Evolutionary conservation across 768 basidiomycete genomes (phyloP).

Genomic region (Mrakia frigida): DNA sequence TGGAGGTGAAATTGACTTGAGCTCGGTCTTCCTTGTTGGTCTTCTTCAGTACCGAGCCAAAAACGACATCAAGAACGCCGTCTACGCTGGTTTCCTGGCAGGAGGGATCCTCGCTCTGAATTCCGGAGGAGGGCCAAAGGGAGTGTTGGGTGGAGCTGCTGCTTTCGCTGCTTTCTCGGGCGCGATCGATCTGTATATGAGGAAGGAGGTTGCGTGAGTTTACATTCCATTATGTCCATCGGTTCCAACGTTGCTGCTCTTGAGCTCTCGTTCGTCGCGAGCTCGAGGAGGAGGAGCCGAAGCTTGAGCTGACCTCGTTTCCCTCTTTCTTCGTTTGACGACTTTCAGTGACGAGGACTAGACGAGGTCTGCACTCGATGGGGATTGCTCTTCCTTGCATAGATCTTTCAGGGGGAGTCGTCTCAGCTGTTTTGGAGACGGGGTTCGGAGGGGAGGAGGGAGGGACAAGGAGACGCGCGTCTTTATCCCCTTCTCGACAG

Average conservation of each 20-base stretch:
- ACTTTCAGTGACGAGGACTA: constrained; percentile 18
- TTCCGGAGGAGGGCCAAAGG: constrained; percentile 65
- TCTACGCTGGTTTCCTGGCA: constrained; percentile 77
- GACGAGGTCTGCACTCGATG: too few species aligned
- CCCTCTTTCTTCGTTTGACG: background rate
- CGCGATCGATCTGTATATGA: constrained; percentile 63
- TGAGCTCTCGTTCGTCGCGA: background rate
- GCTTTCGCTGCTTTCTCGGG: constrained; percentile 92
- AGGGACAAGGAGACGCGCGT: background rate
- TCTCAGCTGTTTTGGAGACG: too few species aligned
- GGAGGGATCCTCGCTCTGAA: constrained; percentile 83
- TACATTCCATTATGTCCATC: background rate
- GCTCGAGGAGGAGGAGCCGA: background rate
- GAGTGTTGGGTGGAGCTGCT: constrained; percentile 76
- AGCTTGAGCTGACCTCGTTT: background rate
- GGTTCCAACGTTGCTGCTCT: background rate
- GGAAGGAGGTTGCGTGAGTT: constrained; percentile 33
- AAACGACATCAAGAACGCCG: constrained; percentile 89
- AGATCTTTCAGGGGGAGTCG: too few species aligned
- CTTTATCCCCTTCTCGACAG: too few species aligned
- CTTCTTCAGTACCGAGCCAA: constrained; percentile 77
- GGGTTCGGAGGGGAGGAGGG: background rate
- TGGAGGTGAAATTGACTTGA: background rate
- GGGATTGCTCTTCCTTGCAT: too few species aligned
- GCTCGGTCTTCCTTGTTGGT: background rate